Evolutionary conservation across 306 rosid species (phyloP).

Genomic region (Sindora glabra): DNA sequence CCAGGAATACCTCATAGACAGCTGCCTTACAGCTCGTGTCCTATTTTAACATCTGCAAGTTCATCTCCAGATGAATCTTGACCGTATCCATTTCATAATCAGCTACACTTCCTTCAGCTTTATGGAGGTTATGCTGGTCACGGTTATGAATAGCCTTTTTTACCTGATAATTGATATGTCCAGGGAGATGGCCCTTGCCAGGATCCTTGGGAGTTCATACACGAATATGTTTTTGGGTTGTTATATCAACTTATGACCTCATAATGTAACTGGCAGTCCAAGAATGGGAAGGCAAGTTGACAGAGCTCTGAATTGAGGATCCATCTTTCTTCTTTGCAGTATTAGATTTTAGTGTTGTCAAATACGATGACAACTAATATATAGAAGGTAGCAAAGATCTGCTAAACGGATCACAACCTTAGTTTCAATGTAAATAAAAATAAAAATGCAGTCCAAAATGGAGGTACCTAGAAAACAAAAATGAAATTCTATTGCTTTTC

Average conservation of each 20-base stretch:
- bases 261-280: constrained; percentile 30
- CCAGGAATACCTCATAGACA: constrained; percentile 60
- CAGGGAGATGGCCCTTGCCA: constrained; percentile 64
- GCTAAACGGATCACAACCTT: too few relatives aligned
- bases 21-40: constrained; percentile 37
- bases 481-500: too few relatives aligned
- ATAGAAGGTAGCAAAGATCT: too few relatives aligned
- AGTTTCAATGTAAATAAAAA: too few relatives aligned
- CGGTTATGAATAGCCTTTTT: constrained; percentile 40
- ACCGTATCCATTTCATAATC: constrained; percentile 37
- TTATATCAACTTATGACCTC: constrained; percentile 20
- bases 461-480: too few relatives aligned
- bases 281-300: constrained; percentile 85
- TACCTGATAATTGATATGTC: constrained; percentile 65
- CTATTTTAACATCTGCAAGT: constrained; percentile 18
- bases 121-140: constrained; percentile 40
- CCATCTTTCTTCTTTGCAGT: constrained; percentile 73
- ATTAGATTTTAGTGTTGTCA: too few relatives aligned
- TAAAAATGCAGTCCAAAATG: too few relatives aligned
- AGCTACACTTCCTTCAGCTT: constrained; percentile 40
- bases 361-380: too few relatives aligned
- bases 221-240: constrained; percentile 37
- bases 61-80: constrained; percentile 45
- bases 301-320: constrained; percentile 65
- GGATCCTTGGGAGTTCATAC: constrained; percentile 57